Evolutionary conservation across 2,329 filamentous ascomycete genomes (phyloP).

Genomic region (Cladophialophora carrionii): DNA sequence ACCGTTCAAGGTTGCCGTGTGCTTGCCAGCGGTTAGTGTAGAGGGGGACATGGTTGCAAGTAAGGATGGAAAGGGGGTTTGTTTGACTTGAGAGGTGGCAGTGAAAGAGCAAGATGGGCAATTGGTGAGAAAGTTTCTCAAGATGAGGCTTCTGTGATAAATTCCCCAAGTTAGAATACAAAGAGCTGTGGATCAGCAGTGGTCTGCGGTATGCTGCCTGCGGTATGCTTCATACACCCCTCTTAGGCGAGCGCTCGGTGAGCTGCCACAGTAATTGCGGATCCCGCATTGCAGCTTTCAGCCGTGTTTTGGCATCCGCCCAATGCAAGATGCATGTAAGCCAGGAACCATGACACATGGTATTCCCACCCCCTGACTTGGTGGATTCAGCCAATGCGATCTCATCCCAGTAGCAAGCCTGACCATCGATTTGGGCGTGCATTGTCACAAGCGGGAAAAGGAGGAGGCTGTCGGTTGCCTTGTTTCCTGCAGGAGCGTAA

Average conservation of each 20-base stretch:
- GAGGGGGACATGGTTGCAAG: constrained; percentile 9
- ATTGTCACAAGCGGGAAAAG: not conserved
- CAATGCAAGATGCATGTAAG: not conserved
- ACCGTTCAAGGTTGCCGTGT: constrained; percentile 14
- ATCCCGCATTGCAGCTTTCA: not conserved
- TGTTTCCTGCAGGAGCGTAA: not conserved
- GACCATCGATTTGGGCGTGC: not conserved
- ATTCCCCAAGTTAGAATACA: not conserved
- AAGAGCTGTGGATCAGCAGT: not conserved
- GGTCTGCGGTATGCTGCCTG: not conserved
- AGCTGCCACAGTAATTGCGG: not conserved
- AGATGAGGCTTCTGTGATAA: not conserved
- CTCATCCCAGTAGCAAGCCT: not conserved
- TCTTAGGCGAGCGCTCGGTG: not conserved
- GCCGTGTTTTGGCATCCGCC: not conserved
- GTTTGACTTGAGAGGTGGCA: not conserved
- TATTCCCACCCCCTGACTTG: not conserved
- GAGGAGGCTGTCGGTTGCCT: not conserved
- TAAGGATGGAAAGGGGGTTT: not conserved
- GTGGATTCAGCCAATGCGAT: not conserved
- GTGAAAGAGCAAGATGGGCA: not conserved
- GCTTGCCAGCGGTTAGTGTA: constrained; percentile 13
- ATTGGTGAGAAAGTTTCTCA: not conserved
- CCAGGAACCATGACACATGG: not conserved
- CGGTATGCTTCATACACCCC: not conserved